phyloP scores from a whole-genome alignment of 257 asterid genomes.

The Forsythia suspensa region DNA sequence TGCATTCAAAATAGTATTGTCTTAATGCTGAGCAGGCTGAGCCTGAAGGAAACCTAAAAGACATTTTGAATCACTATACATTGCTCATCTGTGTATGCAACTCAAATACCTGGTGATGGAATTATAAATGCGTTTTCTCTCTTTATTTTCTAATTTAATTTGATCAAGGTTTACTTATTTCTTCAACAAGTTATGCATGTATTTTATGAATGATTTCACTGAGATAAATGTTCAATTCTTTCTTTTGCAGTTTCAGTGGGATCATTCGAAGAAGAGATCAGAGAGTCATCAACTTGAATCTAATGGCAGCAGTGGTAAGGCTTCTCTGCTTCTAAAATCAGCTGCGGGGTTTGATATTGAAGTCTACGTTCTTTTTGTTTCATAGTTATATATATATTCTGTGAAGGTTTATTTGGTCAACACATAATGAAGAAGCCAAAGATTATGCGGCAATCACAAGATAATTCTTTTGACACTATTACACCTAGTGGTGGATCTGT shows the following conservation, averaged over 20 bases:
- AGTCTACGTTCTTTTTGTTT: slow-evolving; percentile 11
- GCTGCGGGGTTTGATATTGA: slow-evolving; percentile 17
- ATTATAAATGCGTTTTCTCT: neutral
- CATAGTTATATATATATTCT: slow-evolving; percentile 27
- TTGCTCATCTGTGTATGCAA: slow-evolving; percentile 1
- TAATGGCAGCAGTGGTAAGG: slow-evolving; percentile 67
- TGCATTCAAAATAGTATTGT: neutral
- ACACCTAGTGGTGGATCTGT: slow-evolving; percentile 59
- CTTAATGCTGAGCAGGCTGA: slow-evolving; percentile 15
- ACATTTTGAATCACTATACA: slow-evolving; percentile 5
- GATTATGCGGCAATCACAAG: slow-evolving; percentile 65
- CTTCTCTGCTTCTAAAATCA: slow-evolving; percentile 17
- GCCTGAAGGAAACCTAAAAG: slow-evolving; percentile 2
- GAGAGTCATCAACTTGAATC: slow-evolving; percentile 71
- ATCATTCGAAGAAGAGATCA: slow-evolving; percentile 58
- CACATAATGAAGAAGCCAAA: slow-evolving; percentile 75
- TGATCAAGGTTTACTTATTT: too few relatives aligned
- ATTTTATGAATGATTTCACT: slow-evolving; percentile 2
- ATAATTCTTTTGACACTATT: slow-evolving; percentile 67
- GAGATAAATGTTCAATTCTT: slow-evolving; percentile 15
- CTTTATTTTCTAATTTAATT: too few relatives aligned
- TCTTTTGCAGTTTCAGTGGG: slow-evolving; percentile 60
- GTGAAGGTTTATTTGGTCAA: slow-evolving; percentile 79
- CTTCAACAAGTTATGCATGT: neutral
- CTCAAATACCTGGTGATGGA: neutral